A percentile compares a stretch with the other conserved stretches of the same genome.
Evolutionary conservation across 2,329 filamentous ascomycete genomes (phyloP).

Genomic region (Daldinia eschscholtzii): DNA sequence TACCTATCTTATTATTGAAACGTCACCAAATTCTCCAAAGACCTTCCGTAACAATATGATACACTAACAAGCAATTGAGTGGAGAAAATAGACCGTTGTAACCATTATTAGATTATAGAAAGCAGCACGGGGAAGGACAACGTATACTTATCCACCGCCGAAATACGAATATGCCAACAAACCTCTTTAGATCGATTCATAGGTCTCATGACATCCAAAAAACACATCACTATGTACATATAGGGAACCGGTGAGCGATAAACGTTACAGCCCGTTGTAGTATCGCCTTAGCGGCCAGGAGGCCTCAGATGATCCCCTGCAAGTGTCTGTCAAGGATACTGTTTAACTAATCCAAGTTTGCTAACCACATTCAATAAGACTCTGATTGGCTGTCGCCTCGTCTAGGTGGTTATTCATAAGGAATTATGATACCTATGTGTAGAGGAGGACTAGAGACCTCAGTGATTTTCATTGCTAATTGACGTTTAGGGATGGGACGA

Average conservation of each 20-base stretch:
- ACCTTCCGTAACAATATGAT: neutral
- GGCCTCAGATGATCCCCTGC: constrained; percentile 4
- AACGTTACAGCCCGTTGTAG: constrained; percentile 12
- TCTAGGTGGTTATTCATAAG: neutral
- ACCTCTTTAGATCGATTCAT: neutral
- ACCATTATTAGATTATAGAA: neutral
- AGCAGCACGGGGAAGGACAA: neutral
- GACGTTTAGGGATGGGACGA: neutral
- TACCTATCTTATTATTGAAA: neutral
- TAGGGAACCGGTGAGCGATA: constrained; percentile 4
- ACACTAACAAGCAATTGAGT: neutral
- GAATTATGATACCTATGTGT: constrained; percentile 2
- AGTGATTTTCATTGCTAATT: neutral
- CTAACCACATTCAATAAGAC: constrained; percentile 1
- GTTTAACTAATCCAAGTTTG: constrained; percentile 10
- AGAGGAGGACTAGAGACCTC: neutral
- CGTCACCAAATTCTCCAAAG: neutral
- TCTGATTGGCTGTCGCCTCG: constrained; percentile 1
- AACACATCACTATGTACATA: neutral
- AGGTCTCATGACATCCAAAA: neutral
- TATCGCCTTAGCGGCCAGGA: constrained; percentile 7
- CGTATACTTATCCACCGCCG: constrained; percentile 1
- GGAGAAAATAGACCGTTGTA: constrained; percentile 5
- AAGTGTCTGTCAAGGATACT: constrained; percentile 9
- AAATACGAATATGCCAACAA: constrained; percentile 1